Conservation (phyloP, 176 grass and related monocot genomes). For the Zea luxurians region DNA sequence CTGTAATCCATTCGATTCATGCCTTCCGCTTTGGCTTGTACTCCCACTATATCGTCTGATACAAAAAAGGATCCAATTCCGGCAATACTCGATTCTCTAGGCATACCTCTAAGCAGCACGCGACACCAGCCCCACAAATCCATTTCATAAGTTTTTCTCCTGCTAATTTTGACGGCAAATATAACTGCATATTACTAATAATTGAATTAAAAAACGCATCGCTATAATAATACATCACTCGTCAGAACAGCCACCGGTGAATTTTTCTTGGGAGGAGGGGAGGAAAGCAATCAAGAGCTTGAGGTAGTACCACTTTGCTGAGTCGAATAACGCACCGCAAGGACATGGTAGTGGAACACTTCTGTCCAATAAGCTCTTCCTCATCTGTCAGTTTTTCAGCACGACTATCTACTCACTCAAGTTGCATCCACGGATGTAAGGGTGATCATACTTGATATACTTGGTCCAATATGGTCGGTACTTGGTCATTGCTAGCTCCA, state of each 20-base stretch:
- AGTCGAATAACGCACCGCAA: neutral
- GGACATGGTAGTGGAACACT: neutral
- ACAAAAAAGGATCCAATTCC: too few relatives aligned
- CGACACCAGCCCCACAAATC: neutral
- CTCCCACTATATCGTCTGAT: too few relatives aligned
- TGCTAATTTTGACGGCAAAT: neutral
- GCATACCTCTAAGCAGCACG: neutral
- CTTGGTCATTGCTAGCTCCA: constrained; percentile 95
- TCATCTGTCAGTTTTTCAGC: constrained; percentile 1
- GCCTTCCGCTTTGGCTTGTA: too few relatives aligned
- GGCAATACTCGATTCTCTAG: neutral
- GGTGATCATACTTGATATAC: constrained; percentile 96
- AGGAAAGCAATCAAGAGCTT: constrained; percentile 2
- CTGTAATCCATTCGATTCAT: too few relatives aligned
- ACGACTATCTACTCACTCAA: constrained; percentile 70
- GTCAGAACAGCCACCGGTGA: neutral
- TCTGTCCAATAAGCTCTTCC: constrained; percentile 13
- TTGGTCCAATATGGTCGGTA: constrained; percentile 94
- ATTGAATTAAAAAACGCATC: constrained; percentile 32
- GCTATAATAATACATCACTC: neutral
- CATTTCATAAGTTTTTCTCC: neutral
- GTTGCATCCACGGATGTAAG: constrained; percentile 83
- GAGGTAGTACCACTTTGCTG: constrained; percentile 22
- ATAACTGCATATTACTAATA: constrained; percentile 32
- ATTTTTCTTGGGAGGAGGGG: neutral